These are phyloP conservation scores for Aspergillus sp. DNA, from an alignment of 2,329 filamentous ascomycete species.

Conservation along the genomic window DNA sequence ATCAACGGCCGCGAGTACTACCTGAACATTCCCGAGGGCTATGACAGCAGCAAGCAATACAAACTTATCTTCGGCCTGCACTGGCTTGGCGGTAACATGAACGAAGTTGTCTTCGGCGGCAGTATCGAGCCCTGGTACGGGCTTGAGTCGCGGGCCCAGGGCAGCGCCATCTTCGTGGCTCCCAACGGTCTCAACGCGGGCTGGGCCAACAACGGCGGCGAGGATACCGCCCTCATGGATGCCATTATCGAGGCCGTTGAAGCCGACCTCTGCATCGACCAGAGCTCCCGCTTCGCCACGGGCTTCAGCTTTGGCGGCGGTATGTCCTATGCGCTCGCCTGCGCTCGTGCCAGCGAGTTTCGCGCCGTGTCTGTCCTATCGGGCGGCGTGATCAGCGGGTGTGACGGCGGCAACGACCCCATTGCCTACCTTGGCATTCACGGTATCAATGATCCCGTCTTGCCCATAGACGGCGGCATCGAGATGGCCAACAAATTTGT, in stretches of 20 bases:
- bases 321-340: slow-evolving; percentile 45
- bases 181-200: slow-evolving; percentile 43
- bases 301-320: slow-evolving; percentile 47
- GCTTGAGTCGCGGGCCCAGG: slow-evolving; percentile 21
- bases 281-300: slow-evolving; percentile 41
- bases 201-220: slow-evolving; percentile 43
- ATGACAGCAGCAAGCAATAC: neutral
- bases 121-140: slow-evolving; percentile 41
- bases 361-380: slow-evolving; percentile 39
- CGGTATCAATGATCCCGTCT: slow-evolving; percentile 37
- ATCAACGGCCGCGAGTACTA: slow-evolving; percentile 6
- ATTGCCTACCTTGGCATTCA: slow-evolving; percentile 36
- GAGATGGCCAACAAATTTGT: slow-evolving; percentile 40
- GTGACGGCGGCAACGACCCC: slow-evolving; percentile 36
- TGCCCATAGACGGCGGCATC: slow-evolving; percentile 34
- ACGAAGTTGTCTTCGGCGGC: neutral
- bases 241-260: slow-evolving; percentile 38
- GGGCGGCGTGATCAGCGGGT: slow-evolving; percentile 34
- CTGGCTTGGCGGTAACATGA: slow-evolving; percentile 3
- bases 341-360: slow-evolving; percentile 38
- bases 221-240: slow-evolving; percentile 43
- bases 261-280: slow-evolving; percentile 43
- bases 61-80: slow-evolving; percentile 2
- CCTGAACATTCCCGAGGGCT: neutral
- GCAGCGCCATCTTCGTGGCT: slow-evolving; percentile 40